phyloP scores from a whole-genome alignment of 768 basidiomycete species.

The Sarcomyxa edulis region DNA sequence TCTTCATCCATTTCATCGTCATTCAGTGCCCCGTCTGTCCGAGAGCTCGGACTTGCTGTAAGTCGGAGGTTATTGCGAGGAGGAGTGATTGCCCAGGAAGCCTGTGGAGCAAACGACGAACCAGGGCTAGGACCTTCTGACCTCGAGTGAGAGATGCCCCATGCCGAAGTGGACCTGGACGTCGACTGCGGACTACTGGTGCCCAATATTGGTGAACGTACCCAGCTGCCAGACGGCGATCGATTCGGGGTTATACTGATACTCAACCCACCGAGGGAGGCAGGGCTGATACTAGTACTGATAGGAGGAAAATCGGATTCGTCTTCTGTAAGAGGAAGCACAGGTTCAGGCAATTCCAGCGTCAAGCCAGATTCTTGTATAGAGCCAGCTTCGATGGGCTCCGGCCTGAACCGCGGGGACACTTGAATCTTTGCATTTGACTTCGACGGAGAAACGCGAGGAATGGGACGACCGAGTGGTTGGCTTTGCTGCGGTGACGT shows the following conservation, averaged over 20 bases:
- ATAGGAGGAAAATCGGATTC: no score
- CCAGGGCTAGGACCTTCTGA: no score
- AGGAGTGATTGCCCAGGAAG: slow-evolving; percentile 6
- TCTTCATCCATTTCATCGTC: slow-evolving; percentile 55
- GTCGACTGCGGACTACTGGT: no score
- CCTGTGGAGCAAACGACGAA: slow-evolving; percentile 2
- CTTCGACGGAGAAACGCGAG: slow-evolving; percentile 17
- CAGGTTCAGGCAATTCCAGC: slow-evolving; percentile 15
- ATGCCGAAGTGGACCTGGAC: no score
- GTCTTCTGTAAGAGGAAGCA: no score
- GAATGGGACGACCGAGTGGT: slow-evolving; percentile 16
- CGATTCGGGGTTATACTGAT: no score
- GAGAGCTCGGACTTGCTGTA: slow-evolving; percentile 8
- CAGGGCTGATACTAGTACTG: no score
- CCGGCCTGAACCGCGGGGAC: slow-evolving; percentile 41
- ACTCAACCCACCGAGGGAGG: no score
- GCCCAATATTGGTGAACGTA: slow-evolving; percentile 8
- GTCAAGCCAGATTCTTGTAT: neutral
- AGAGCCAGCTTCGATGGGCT: slow-evolving; percentile 55
- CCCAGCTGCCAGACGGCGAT: slow-evolving; percentile 4
- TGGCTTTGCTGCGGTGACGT: no score
- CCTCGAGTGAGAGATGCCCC: no score
- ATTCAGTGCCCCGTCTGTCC: slow-evolving; percentile 2
- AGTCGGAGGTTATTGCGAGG: slow-evolving; percentile 10
- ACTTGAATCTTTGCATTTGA: slow-evolving; percentile 54